Evolutionary conservation across 2,329 filamentous ascomycete species (phyloP).

Genomic region (Trichoderma atrobrunneum): DNA sequence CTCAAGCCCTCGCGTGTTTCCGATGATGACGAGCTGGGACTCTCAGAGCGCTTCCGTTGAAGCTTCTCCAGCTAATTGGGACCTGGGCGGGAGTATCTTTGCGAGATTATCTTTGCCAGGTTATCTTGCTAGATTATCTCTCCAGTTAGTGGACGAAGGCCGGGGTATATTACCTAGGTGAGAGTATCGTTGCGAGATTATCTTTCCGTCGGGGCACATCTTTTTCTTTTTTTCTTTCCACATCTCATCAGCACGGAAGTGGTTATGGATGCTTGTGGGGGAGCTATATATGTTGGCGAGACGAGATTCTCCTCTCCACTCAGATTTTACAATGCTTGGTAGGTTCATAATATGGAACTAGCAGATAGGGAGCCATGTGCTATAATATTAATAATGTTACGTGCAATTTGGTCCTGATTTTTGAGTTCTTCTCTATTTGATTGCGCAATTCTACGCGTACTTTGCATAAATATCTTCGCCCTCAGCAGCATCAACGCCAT

Average conservation of each 20-base stretch:
- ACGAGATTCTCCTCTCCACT: neutral
- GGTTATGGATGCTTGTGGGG: neutral
- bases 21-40: constrained; percentile 18
- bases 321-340: neutral
- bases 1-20: neutral
- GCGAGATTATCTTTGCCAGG: neutral
- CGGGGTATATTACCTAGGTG: neutral
- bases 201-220: neutral
- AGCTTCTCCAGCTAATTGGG: neutral
- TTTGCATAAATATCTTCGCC: constrained; percentile 44
- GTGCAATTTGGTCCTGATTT: neutral
- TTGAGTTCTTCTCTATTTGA: neutral
- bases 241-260: neutral
- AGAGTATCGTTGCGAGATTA: neutral
- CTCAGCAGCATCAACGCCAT: constrained; percentile 51
- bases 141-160: no score
- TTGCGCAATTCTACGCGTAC: constrained; percentile 6
- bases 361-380: neutral
- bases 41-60: neutral
- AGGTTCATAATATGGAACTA: neutral
- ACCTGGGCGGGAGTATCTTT: neutral
- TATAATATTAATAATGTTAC: neutral
- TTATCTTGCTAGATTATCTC: neutral
- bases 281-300: neutral
- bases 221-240: neutral